A percentile compares a stretch with the other conserved stretches of the same genome.
These are phyloP conservation scores for Alternaria sp. DNA, from an alignment of 2,329 filamentous ascomycete genomes.

Conservation along the genomic window DNA sequence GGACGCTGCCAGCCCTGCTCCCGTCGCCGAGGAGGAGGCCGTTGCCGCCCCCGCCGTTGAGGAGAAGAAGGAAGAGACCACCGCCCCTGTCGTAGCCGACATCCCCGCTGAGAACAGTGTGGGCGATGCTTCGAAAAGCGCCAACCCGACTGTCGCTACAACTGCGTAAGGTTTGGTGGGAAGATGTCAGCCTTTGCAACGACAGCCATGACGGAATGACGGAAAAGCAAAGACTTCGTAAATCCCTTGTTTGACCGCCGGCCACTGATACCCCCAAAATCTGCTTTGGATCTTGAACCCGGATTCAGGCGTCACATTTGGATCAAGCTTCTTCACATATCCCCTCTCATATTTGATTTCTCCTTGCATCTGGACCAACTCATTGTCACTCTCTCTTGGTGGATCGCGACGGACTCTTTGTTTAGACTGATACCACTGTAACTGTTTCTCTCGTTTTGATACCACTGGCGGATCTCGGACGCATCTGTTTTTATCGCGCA, in stretches of 20 bases:
- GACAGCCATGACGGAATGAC: slow-evolving; percentile 53
- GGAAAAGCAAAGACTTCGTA: slow-evolving; percentile 51
- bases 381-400: slow-evolving; percentile 34
- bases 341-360: slow-evolving; percentile 39
- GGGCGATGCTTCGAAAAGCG: slow-evolving; percentile 49
- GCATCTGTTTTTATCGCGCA: slow-evolving; percentile 45
- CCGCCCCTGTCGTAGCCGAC: slow-evolving; percentile 34
- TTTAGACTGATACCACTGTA: slow-evolving; percentile 55
- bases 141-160: slow-evolving; percentile 48
- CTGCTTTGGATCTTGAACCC: slow-evolving; percentile 29
- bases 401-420: slow-evolving; percentile 43
- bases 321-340: slow-evolving; percentile 39
- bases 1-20: slow-evolving; percentile 37
- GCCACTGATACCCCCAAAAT: slow-evolving; percentile 44
- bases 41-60: slow-evolving; percentile 32
- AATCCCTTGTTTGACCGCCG: slow-evolving; percentile 50
- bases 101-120: slow-evolving; percentile 48
- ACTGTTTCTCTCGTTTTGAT: slow-evolving; percentile 49
- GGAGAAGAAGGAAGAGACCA: slow-evolving; percentile 37
- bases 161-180: slow-evolving; percentile 53
- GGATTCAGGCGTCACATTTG: slow-evolving; percentile 37
- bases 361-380: slow-evolving; percentile 38
- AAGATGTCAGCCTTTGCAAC: slow-evolving; percentile 46
- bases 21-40: slow-evolving; percentile 40
- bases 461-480: slow-evolving; percentile 34